Percentiles rank a stretch among this genome's conserved stretches.
phyloP scores from a whole-genome alignment of 163 green algal genomes.

The Scenedesmus sp. region DNA sequence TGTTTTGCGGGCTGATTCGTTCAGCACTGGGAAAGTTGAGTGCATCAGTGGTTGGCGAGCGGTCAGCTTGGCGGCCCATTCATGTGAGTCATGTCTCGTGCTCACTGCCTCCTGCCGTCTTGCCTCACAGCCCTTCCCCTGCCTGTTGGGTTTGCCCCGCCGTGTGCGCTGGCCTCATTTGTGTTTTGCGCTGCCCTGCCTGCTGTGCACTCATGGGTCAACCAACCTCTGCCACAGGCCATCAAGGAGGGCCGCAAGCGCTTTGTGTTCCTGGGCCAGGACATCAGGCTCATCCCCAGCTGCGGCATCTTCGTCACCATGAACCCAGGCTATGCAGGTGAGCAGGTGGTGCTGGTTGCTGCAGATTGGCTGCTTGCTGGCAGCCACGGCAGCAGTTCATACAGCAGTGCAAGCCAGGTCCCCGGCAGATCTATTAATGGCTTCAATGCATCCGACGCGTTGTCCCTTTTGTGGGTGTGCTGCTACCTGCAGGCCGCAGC shows the following conservation, averaged over 20 bases:
- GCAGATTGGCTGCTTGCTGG: neutral
- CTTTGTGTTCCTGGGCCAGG: slow-evolving; percentile 88
- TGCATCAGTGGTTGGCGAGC: no score
- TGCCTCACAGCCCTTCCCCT: no score
- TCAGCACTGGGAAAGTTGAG: no score
- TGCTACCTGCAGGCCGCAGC: slow-evolving; percentile 63
- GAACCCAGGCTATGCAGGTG: slow-evolving; percentile 87
- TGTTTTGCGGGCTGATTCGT: no score
- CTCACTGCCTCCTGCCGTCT: no score
- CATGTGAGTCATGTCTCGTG: no score
- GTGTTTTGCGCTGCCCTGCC: no score
- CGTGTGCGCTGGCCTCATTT: no score
- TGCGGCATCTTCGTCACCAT: slow-evolving; percentile 96
- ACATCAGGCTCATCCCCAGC: slow-evolving; percentile 87
- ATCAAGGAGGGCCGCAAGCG: slow-evolving; percentile 85
- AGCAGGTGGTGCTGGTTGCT: neutral
- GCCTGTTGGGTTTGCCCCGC: no score
- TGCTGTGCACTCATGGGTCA: neutral
- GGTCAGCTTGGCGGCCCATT: no score
- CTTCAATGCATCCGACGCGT: no score
- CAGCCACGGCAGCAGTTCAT: neutral
- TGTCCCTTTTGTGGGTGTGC: neutral
- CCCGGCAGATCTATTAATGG: no score
- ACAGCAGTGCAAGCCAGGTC: neutral
- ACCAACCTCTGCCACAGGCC: slow-evolving; percentile 67